phyloP scores from a whole-genome alignment of 768 basidiomycete species.

The Artomyces pyxidatus region DNA sequence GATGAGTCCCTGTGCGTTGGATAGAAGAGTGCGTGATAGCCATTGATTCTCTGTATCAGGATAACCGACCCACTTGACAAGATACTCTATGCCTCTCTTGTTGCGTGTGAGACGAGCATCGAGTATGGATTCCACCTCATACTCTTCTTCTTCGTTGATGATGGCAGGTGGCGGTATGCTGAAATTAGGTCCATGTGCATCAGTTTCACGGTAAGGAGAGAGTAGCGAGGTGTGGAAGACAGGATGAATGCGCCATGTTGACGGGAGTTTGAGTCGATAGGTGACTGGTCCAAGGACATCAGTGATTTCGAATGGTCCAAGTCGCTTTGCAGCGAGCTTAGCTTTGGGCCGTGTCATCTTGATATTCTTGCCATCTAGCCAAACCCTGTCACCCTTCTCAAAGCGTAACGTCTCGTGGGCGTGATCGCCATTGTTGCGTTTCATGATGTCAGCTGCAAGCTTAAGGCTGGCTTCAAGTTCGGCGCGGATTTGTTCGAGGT shows the following conservation, averaged over 20 bases:
- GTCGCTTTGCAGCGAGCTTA: slow-evolving; percentile 6
- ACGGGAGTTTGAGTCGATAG: slow-evolving; percentile 10
- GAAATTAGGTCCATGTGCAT: neutral
- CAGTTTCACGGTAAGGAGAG: neutral
- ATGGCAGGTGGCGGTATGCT: slow-evolving; percentile 2
- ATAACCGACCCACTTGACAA: slow-evolving; percentile 8
- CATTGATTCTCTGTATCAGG: slow-evolving; percentile 6
- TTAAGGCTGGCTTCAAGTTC: slow-evolving; percentile 1
- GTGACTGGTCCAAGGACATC: slow-evolving; percentile 7
- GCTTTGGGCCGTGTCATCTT: slow-evolving; percentile 1
- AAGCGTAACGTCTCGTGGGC: neutral
- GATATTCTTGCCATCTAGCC: slow-evolving; percentile 5
- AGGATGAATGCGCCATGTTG: slow-evolving; percentile 4
- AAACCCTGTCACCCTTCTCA: slow-evolving; percentile 2
- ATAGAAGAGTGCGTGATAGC: neutral
- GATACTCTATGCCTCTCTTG: slow-evolving; percentile 1
- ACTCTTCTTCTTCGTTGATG: slow-evolving; percentile 9
- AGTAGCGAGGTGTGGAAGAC: neutral
- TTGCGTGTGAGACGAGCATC: slow-evolving; percentile 8
- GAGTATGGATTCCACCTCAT: slow-evolving; percentile 13
- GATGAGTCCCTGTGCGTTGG: neutral
- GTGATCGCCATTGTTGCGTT: slow-evolving; percentile 2
- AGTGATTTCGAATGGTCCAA: slow-evolving; percentile 12
- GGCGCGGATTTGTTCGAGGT: neutral
- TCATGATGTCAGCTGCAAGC: slow-evolving; percentile 1